A percentile compares a stretch with the other conserved stretches of the same genome.
These are phyloP conservation scores for Nicotiana tabacum DNA, from an alignment of 257 asterid genomes.

Conservation along the genomic window DNA sequence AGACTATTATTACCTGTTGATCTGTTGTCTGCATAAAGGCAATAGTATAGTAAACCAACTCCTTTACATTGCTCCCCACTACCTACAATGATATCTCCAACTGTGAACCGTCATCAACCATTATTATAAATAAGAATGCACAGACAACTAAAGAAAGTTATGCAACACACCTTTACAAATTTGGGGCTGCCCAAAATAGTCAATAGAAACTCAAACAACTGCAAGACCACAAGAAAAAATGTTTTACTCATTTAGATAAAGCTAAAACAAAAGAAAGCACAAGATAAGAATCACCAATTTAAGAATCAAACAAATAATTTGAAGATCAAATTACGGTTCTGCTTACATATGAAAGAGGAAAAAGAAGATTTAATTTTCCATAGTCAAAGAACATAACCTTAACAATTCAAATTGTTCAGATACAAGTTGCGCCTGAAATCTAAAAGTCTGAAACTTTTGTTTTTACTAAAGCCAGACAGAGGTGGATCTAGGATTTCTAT, in stretches of 20 bases:
- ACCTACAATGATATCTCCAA: slow-evolving; percentile 36
- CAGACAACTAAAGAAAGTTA: not conserved
- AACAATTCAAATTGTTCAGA: not conserved
- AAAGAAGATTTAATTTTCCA: not conserved
- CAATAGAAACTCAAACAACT: slow-evolving; percentile 83
- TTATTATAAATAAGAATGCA: slow-evolving; percentile 2
- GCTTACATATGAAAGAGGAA: not conserved
- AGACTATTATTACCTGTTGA: slow-evolving; percentile 59
- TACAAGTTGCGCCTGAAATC: not conserved
- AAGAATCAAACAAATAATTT: not conserved
- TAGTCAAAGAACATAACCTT: not conserved
- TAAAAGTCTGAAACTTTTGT: not conserved
- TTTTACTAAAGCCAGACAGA: not conserved
- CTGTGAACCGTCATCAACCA: slow-evolving; percentile 4
- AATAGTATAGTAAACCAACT: slow-evolving; percentile 74
- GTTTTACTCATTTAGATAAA: not conserved
- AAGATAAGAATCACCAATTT: not conserved
- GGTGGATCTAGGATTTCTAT: too few relatives aligned
- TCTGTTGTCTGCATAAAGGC: slow-evolving; percentile 93
- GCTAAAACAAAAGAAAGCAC: not conserved
- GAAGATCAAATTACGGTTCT: not conserved
- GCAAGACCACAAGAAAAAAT: slow-evolving; percentile 27
- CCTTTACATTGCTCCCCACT: slow-evolving; percentile 63
- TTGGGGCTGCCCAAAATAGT: slow-evolving; percentile 74
- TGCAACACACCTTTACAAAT: slow-evolving; percentile 61